These are phyloP conservation scores for Blastomyces silverae DNA, from an alignment of 2,329 filamentous ascomycete species.

Conservation along the genomic window DNA sequence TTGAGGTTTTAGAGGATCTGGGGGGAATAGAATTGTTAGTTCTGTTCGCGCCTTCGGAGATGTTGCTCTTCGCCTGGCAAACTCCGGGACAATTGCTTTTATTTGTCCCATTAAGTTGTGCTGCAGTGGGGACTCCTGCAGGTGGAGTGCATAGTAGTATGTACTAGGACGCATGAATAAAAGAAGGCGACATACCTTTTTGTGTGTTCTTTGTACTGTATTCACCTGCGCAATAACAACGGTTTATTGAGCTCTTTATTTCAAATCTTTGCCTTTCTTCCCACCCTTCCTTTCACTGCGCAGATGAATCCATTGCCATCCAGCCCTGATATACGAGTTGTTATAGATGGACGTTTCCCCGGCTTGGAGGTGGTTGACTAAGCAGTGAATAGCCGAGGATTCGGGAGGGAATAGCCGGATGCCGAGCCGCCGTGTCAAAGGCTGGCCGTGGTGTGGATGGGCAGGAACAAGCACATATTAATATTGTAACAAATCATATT, in stretches of 20 bases:
- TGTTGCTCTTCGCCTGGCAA: neutral
- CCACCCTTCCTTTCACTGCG: neutral
- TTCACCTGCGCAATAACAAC: neutral
- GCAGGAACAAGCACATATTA: neutral
- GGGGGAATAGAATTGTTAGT: neutral
- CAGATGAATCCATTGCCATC: neutral
- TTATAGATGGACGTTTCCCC: neutral
- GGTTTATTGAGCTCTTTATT: neutral
- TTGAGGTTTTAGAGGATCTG: neutral
- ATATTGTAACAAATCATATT: neutral
- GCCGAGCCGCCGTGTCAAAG: neutral
- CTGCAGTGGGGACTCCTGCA: neutral
- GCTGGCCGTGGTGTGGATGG: too few species aligned
- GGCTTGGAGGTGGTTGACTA: neutral
- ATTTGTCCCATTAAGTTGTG: neutral
- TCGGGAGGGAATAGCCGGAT: neutral
- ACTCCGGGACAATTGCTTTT: neutral
- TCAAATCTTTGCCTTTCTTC: neutral
- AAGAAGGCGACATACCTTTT: neutral
- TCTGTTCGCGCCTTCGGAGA: neutral
- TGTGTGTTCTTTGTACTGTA: neutral
- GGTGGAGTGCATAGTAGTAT: neutral
- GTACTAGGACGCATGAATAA: neutral
- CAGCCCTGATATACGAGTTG: neutral
- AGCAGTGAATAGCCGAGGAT: neutral